Conservation (phyloP, 2,329 filamentous ascomycete genomes). For the Talaromyces verruculosus region DNA sequence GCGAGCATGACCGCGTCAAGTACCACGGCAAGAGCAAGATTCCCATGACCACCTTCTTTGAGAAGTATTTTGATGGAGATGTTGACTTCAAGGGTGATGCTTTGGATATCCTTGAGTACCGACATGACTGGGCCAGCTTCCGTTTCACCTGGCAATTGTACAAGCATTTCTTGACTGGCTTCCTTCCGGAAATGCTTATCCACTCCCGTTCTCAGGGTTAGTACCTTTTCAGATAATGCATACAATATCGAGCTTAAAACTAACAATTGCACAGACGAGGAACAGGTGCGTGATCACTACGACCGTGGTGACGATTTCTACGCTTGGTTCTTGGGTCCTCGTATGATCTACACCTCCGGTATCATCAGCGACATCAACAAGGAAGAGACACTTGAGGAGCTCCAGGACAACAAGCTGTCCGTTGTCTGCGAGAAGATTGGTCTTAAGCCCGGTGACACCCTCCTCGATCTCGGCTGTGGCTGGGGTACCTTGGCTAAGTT, state of each 20-base stretch:
- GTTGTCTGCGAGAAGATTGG: constrained; percentile 95
- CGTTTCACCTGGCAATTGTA: constrained; percentile 82
- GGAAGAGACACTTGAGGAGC: constrained; percentile 89
- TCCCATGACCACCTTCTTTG: constrained; percentile 78
- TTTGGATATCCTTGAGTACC: constrained; percentile 85
- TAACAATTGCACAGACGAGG: constrained; percentile 67
- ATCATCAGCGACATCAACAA: constrained; percentile 82
- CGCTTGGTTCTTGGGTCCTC: constrained; percentile 94
- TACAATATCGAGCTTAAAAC: background rate
- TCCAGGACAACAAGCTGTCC: constrained; percentile 96
- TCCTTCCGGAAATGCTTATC: constrained; percentile 87
- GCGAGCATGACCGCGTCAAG: constrained; percentile 47
- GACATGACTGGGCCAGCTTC: constrained; percentile 97
- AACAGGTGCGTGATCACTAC: constrained; percentile 96
- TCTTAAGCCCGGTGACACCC: constrained; percentile 72
- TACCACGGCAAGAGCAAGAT: constrained; percentile 54
- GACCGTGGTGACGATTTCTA: constrained; percentile 98
- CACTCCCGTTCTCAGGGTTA: constrained; percentile 84
- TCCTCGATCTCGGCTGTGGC: constrained; percentile 95
- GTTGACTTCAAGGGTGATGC: constrained; percentile 94
- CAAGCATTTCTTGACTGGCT: constrained; percentile 82
- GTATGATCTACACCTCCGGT: constrained; percentile 98
- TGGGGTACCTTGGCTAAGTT: constrained; percentile 97
- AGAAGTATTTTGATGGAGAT: constrained; percentile 95
- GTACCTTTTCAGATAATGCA: background rate